Evolutionary conservation across 2,329 filamentous ascomycete genomes (phyloP), one percentile per base, ranked within the genome.

Genomic region (Corinectria fuckeliana): DNA sequence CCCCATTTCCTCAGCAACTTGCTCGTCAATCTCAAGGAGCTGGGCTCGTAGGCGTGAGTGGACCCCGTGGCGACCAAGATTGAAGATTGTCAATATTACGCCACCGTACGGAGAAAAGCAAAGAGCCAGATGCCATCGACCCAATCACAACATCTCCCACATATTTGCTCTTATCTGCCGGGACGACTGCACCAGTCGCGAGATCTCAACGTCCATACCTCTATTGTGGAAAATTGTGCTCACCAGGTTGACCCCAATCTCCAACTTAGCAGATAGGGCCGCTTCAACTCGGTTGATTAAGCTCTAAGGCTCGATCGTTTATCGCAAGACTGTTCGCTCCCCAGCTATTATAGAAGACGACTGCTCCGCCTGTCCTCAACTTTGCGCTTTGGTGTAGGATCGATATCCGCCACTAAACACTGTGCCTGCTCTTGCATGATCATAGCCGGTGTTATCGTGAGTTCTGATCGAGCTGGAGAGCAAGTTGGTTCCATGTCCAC

Each of bases 391-490:
- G 2, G 26, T 52, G 26, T 58, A 52, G 6, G 55, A 57, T 1
- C 48, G 41, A 7, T 52, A 58, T 26, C 48, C 48, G 20, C 48
- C 39, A 10, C 55, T 52, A 0, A 20, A 4, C 30, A 58, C 55
- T 1, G 55, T 48, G 14, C 55, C 48, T 8, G 55, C 48, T 1
- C 48, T 34, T 2, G 48, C 48, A 21, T 25, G 32, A 16, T 58
- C 32, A n/a, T 52, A 58, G 1, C 48, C 55, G 5, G 52, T 41
- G 7, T 41, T 58, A 18, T 58, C 39, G 6, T 52, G 41, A 11
- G 52, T 41, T n/a, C 52, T 58, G 11, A 58, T 48, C 26, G 55
- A 47, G 28, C 48, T 58, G 11, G 55, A 48, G 41, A 58, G 52
- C 48, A 58, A 26, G 48, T 41, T 58, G 18, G 52, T 58, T 4